A percentile compares a stretch with the other conserved stretches of the same genome.
Evolutionary conservation across 345 rosid genomes (phyloP).

Genomic region (Melastoma malabathricum): DNA sequence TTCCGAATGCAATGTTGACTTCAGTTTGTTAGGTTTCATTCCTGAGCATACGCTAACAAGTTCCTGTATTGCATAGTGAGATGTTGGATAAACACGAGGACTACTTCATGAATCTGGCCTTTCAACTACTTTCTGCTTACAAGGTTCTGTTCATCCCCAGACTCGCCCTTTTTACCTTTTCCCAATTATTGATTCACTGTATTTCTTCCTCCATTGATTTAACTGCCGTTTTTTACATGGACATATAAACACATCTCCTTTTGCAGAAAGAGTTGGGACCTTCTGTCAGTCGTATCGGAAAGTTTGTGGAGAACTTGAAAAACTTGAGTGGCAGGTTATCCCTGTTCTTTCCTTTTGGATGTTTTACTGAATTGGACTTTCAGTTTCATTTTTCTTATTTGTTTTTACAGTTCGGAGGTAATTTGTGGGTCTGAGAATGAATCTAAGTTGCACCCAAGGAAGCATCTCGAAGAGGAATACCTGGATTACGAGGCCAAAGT

Average conservation of each 20-base stretch:
- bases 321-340: conserved; percentile 53
- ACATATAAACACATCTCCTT: conserved; percentile 4
- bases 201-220: too few relatives aligned
- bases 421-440: conserved; percentile 30
- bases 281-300: conserved; percentile 48
- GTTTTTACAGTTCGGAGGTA: conserved; percentile 37
- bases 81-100: conserved; percentile 80
- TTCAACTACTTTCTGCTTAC: conserved; percentile 53
- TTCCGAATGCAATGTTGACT: too few relatives aligned
- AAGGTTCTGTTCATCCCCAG: conserved; percentile 29
- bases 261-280: conserved; percentile 75
- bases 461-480: conserved; percentile 84
- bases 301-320: conserved; percentile 83
- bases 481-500: conserved; percentile 85
- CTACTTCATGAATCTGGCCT: conserved; percentile 54
- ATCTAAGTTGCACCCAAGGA: conserved; percentile 55
- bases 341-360: conserved; percentile 3
- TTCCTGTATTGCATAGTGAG: conserved; percentile 26
- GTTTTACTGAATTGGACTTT: background rate
- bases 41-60: too few relatives aligned
- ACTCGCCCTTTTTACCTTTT: background rate
- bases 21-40: too few relatives aligned
- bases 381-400: too few relatives aligned
- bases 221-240: background rate
- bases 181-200: too few relatives aligned